Percentiles rank a stretch among this genome's conserved stretches.
phyloP scores from a whole-genome alignment of 2,329 filamentous ascomycete species.

The Ceratocystis variospora region DNA sequence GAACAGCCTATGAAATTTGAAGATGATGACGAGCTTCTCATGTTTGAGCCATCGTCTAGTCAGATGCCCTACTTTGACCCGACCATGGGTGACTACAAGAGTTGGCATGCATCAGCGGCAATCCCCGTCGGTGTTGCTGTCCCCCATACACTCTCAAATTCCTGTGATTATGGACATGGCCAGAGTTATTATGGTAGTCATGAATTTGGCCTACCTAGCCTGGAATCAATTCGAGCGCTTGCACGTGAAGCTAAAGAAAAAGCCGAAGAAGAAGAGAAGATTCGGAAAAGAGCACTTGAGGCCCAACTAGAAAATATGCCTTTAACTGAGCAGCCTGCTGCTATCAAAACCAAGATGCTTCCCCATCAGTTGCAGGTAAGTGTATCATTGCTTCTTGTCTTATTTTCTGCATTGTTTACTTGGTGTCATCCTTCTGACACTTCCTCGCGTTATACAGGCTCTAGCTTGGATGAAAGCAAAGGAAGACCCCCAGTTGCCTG shows the following conservation, averaged over 20 bases:
- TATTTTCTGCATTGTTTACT: background rate
- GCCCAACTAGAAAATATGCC: conserved; percentile 57
- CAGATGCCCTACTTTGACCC: no score
- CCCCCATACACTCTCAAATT: no score
- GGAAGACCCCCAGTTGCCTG: conserved; percentile 55
- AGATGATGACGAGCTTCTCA: background rate
- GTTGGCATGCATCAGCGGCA: no score
- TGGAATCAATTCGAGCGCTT: background rate
- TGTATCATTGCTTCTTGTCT: background rate
- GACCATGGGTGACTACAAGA: no score
- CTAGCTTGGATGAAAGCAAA: conserved; percentile 69
- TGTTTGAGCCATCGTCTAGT: background rate
- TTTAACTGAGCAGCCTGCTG: conserved; percentile 52
- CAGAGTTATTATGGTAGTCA: no score
- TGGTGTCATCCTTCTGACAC: background rate
- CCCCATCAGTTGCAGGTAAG: conserved; percentile 59
- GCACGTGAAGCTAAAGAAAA: background rate
- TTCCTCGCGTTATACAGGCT: conserved; percentile 36
- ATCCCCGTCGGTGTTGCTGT: no score
- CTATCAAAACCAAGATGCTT: conserved; percentile 53
- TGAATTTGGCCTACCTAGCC: background rate
- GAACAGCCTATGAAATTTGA: background rate
- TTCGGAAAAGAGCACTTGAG: conserved; percentile 31
- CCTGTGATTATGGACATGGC: no score
- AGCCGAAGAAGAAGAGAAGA: conserved; percentile 7